Percentiles rank a stretch among this genome's conserved stretches.
phyloP scores from a whole-genome alignment of 495 filamentous ascomycete genomes.

The Annulohypoxylon moriforme region DNA sequence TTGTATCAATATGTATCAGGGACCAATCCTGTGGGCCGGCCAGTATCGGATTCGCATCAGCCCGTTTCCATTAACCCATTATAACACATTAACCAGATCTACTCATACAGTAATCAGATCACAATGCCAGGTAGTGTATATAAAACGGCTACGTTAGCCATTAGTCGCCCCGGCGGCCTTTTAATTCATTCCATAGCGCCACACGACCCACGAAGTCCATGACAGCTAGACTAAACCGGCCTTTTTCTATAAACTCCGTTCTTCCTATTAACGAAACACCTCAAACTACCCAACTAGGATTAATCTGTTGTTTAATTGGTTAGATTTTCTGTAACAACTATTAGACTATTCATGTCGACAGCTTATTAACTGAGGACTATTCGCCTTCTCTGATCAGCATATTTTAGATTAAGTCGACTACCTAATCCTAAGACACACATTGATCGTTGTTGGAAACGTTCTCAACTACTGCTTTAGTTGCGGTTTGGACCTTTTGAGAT shows the following conservation, averaged over 20 bases:
- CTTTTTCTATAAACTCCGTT: slow-evolving; percentile 29
- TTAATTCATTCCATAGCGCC: slow-evolving; percentile 1
- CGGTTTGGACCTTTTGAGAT: slow-evolving; percentile 7
- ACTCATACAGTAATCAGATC: slow-evolving; percentile 30
- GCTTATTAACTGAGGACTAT: not conserved
- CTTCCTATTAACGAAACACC: slow-evolving; percentile 10
- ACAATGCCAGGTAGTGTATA: not conserved
- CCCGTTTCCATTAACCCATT: not conserved
- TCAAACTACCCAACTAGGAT: not conserved
- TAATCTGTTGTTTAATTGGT: slow-evolving; percentile 16
- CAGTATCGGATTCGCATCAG: slow-evolving; percentile 34
- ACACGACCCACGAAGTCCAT: slow-evolving; percentile 13
- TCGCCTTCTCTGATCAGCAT: not conserved
- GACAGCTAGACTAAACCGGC: slow-evolving; percentile 13
- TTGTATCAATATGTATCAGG: slow-evolving; percentile 26
- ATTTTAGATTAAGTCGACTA: not conserved
- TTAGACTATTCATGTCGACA: not conserved
- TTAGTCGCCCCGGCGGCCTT: slow-evolving; percentile 13
- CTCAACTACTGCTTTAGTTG: not conserved
- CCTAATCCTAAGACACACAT: not conserved
- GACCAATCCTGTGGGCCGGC: slow-evolving; percentile 25
- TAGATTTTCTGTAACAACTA: not conserved
- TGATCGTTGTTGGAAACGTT: not conserved
- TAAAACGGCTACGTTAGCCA: slow-evolving; percentile 16
- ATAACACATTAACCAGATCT: slow-evolving; percentile 1